Evolutionary conservation across 805 yeast species (phyloP), one percentile per base, ranked within the genome.

Genomic region (Suhomyces xylopsoci): DNA sequence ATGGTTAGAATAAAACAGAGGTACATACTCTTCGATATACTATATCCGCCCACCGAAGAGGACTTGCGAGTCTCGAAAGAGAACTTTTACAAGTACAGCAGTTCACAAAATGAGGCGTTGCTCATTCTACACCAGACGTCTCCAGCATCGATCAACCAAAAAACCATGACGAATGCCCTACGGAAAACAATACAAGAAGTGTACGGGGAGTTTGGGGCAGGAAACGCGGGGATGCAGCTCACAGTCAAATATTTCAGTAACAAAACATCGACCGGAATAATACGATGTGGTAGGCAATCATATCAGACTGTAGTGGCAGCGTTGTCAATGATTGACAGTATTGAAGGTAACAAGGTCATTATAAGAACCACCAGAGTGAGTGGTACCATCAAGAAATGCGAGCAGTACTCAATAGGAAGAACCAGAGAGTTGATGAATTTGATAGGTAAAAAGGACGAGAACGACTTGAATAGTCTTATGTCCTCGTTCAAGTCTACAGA

Each of bases 1-100:
- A 92, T 92, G 98, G 98, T 92, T 14, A 81, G 98, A 62, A 76
- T 92, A 26, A 92, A 92, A 67, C 84, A 91, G 15, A 74, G 98
- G 59, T 92, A 93, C 62, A 77, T 92, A 10, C 75, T 91, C 3
- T 92, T 93, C 66, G 96, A 91, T 58, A 69, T 92, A 0, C 67
- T 88, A 4, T 84, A 84, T 58, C 96, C 96, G 0, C 80, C 77
- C 0, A 32, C 61, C 3, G 49, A 53, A 9, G 50, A 49, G 40
- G 48, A 68, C 19, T 20, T 43, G 7, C 48, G 44, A n/a, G 32
- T 51, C 9, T 17, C 48, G 24, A 3, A 58, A 54, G 59, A 59
- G 1, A 62, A 59, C 7, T 66, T 64, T 50, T 20, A 38, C 5
- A 52, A 48, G 5, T 72, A 63, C 54, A 61, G 70, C 28, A 49